phyloP scores from a whole-genome alignment of 805 yeast genomes.

The Saccharomycopsis sp. region DNA sequence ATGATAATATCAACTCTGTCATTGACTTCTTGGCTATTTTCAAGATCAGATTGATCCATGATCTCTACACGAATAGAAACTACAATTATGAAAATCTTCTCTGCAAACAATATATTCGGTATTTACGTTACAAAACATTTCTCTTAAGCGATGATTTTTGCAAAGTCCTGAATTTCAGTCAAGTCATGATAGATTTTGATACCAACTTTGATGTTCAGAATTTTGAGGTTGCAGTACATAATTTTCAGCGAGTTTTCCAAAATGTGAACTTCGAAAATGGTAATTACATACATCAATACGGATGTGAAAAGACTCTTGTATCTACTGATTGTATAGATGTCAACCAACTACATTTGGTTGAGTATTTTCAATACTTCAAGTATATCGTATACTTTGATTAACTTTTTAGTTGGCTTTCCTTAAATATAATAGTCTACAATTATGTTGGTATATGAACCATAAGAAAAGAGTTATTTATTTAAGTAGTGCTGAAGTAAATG shows the following conservation, averaged over 20 bases:
- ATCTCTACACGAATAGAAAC: neutral
- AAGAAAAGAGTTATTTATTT: too few relatives aligned
- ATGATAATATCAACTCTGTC: neutral
- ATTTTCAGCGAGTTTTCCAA: neutral
- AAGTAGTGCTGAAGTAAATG: neutral
- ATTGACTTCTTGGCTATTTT: constrained; percentile 6
- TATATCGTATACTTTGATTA: neutral
- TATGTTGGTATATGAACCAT: neutral
- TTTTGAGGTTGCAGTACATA: neutral
- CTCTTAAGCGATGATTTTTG: constrained; percentile 1
- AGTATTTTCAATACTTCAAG: neutral
- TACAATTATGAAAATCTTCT: constrained; percentile 7
- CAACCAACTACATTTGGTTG: neutral
- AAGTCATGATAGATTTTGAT: constrained; percentile 4
- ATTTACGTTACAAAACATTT: constrained; percentile 10
- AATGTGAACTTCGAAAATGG: neutral
- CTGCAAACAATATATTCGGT: constrained; percentile 5
- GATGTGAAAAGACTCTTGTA: neutral
- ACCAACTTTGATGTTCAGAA: neutral
- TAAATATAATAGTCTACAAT: neutral
- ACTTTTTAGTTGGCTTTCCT: neutral
- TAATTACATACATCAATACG: neutral
- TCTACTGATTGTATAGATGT: neutral
- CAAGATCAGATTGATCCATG: neutral
- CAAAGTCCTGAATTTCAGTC: neutral